phyloP scores from a whole-genome alignment of 176 grass and related monocot species.

The Musa troglodytarum region DNA sequence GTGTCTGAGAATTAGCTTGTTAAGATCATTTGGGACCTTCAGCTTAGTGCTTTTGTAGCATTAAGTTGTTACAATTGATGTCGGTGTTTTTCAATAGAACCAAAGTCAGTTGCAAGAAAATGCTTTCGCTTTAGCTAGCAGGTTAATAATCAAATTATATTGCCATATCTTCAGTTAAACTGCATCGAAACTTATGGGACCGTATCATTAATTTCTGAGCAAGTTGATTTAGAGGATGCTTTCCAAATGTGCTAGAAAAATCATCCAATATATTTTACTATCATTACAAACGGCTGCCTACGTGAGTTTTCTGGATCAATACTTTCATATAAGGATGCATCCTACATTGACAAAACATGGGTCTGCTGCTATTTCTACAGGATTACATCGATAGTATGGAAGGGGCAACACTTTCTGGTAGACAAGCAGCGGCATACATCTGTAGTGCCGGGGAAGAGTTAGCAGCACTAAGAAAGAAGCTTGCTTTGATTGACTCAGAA shows the following conservation, averaged over 20 bases:
- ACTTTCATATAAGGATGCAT: neutral
- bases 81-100: too few relatives aligned
- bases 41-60: too few relatives aligned
- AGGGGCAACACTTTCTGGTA: conserved; percentile 88
- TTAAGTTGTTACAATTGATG: too few relatives aligned
- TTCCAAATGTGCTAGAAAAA: neutral
- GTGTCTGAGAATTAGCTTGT: too few relatives aligned
- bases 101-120: too few relatives aligned
- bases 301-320: neutral
- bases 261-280: neutral
- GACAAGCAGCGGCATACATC: conserved; percentile 73
- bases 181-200: too few relatives aligned
- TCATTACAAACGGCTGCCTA: neutral
- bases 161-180: too few relatives aligned
- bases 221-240: neutral
- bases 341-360: neutral
- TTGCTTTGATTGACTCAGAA: conserved; percentile 20
- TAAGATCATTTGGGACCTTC: too few relatives aligned
- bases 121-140: too few relatives aligned
- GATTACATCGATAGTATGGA: conserved; percentile 99
- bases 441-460: conserved; percentile 63
- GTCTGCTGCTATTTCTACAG: conserved; percentile 32
- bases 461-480: conserved; percentile 47
- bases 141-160: too few relatives aligned
- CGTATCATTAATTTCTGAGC: too few relatives aligned